Conservation (phyloP, 345 rosid species). For the Bruguiera sexangula region DNA sequence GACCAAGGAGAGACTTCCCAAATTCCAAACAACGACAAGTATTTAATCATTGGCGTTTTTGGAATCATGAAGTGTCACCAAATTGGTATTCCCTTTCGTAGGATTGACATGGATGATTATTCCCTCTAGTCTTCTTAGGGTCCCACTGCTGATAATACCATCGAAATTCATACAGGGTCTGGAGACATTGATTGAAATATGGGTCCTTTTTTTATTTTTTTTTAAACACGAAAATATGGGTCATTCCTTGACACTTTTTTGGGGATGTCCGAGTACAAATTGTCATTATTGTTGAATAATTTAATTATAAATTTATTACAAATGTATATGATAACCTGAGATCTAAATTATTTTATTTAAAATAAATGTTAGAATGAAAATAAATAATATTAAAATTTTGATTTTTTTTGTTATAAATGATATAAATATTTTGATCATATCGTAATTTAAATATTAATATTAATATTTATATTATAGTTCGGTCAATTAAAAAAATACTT, state of each 20-base stretch:
- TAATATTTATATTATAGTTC: too few species aligned
- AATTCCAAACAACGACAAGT: constrained; percentile 25
- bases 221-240: neutral
- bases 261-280: too few species aligned
- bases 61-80: constrained; percentile 17
- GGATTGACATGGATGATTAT: constrained; percentile 39
- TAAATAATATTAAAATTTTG: too few species aligned
- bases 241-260: constrained; percentile 15
- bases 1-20: constrained; percentile 8
- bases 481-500: too few species aligned
- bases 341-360: too few species aligned
- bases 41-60: constrained; percentile 22
- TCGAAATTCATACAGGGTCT: neutral
- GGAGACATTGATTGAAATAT: constrained; percentile 12
- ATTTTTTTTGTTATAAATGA: too few species aligned
- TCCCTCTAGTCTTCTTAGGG: constrained; percentile 9
- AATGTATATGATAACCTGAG: too few species aligned
- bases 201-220: neutral
- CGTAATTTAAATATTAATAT: too few species aligned
- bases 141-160: constrained; percentile 4
- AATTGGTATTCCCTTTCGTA: constrained; percentile 20
- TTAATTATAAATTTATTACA: too few species aligned
- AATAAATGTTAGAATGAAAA: too few species aligned
- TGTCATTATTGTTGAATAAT: too few species aligned
- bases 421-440: too few species aligned